These are phyloP conservation scores for Atalantia buxifolia DNA, from an alignment of 345 rosid species.

Conservation along the genomic window DNA sequence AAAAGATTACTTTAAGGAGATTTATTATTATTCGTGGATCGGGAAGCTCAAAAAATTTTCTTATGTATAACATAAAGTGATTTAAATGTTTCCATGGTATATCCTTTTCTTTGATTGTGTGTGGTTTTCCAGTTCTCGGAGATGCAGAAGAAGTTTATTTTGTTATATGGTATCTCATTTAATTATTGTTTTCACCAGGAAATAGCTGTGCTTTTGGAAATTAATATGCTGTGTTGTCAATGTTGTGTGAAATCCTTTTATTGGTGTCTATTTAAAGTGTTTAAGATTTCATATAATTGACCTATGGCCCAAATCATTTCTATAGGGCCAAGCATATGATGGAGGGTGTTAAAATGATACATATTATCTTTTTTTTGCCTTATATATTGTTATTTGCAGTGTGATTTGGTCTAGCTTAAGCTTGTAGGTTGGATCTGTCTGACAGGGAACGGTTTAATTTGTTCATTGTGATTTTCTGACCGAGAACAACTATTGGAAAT, in stretches of 20 bases:
- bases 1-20: too few species aligned
- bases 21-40: not conserved
- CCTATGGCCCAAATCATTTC: not conserved
- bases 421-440: not conserved
- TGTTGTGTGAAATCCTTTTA: not conserved
- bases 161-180: not conserved
- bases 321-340: not conserved
- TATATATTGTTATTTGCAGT: not conserved
- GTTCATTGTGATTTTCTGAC: not conserved
- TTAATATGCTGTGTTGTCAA: not conserved
- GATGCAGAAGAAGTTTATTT: not conserved
- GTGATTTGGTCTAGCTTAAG: not conserved
- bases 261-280: not conserved
- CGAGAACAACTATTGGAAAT: constrained; percentile 90
- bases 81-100: not conserved
- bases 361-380: not conserved
- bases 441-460: not conserved
- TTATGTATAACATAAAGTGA: not conserved
- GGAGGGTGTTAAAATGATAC: too few species aligned
- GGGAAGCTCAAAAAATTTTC: not conserved
- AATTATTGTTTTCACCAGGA: not conserved
- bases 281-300: not conserved
- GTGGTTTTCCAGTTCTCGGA: not conserved
- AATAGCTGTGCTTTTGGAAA: not conserved
- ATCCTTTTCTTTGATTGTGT: not conserved